phyloP scores from a whole-genome alignment of 2,329 filamentous ascomycete genomes.

The Epichloe gansuensis region DNA sequence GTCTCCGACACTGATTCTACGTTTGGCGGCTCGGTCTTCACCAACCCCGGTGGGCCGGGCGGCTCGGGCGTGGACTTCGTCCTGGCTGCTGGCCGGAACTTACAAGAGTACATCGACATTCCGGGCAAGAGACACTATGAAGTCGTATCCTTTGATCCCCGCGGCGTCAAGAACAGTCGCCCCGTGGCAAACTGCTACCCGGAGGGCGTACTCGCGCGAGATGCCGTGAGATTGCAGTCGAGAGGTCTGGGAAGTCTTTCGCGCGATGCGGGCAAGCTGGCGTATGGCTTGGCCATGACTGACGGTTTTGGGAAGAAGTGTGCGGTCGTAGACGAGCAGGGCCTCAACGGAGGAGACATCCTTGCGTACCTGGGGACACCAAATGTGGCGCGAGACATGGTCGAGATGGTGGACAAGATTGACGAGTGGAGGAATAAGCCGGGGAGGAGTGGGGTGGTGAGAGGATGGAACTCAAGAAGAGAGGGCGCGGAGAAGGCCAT shows the following conservation, averaged over 20 bases:
- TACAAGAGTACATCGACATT: conserved; percentile 18
- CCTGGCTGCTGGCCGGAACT: conserved; percentile 12
- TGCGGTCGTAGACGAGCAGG: conserved; percentile 5
- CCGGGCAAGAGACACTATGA: conserved; percentile 24
- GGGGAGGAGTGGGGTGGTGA: neutral
- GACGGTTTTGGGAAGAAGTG: conserved; percentile 20
- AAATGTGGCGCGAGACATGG: conserved; percentile 30
- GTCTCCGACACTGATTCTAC: conserved; percentile 25
- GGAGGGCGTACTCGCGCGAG: conserved; percentile 17
- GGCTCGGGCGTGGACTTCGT: conserved; percentile 25
- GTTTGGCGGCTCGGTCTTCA: conserved; percentile 31
- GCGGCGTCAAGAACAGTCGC: conserved; percentile 26
- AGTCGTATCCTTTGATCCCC: conserved; percentile 32
- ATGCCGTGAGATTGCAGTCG: conserved; percentile 18
- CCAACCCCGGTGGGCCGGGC: conserved; percentile 34
- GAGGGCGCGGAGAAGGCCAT: conserved; percentile 1
- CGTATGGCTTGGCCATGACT: conserved; percentile 15
- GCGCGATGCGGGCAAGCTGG: conserved; percentile 10
- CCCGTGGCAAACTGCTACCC: conserved; percentile 28
- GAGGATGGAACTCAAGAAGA: conserved; percentile 8
- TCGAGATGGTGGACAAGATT: conserved; percentile 30
- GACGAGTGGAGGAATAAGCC: conserved; percentile 19
- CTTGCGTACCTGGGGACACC: conserved; percentile 23
- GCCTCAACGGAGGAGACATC: conserved; percentile 14
- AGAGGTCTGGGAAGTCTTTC: conserved; percentile 19